Evolutionary conservation across 371 early-diverging fungal species (phyloP), one percentile per base, ranked within the genome.

Genomic region (Dichotomocladium elegans): DNA sequence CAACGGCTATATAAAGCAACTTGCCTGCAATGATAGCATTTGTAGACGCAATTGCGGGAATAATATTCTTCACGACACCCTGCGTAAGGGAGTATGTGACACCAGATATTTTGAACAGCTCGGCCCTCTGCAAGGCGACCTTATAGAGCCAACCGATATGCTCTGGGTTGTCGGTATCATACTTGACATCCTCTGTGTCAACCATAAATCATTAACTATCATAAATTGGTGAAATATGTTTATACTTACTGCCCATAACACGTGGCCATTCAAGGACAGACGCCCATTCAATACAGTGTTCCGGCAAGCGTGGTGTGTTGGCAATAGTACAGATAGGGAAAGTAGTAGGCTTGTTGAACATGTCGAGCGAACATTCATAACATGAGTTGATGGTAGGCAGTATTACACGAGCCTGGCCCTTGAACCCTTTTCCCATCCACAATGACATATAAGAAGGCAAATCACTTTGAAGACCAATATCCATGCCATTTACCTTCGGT

Each of bases 221-320:
- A n/a, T n/a, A n/a, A n/a, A n/a, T n/a, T n/a, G n/a, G n/a, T n/a
- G 10, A 41, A 22, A 15, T 40, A 26, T 15, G 15, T 40, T n/a
- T 6, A 28, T 14, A 47, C 45, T 66, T 75, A 74, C 84, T 85
- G 19, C 88, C 88, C 57, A 81, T 85, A 24, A 76, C 70, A 24
- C 86, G 83, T 15, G 95, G 92, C 96, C 96, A 98, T 61, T 91
- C 89, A 10, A 96, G 61, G 0, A 92, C 84, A 8, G 90, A 91
- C 64, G 98, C 96, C 99, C 99, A 99, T 47, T 96, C 97, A 49
- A 99, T 92, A 60, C 99, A 99, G 73, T 99, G 99, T 28, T 98
- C 93, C 1, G 99, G 98, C 22, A 87, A 79, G 19, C 86, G 88
- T 0, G 99, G 99, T 11, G 95, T 98, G 25, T 90, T 88, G 14